Evolutionary conservation across 805 yeast genomes (phyloP).

Genomic region (Hanseniaspora valbyensis): DNA sequence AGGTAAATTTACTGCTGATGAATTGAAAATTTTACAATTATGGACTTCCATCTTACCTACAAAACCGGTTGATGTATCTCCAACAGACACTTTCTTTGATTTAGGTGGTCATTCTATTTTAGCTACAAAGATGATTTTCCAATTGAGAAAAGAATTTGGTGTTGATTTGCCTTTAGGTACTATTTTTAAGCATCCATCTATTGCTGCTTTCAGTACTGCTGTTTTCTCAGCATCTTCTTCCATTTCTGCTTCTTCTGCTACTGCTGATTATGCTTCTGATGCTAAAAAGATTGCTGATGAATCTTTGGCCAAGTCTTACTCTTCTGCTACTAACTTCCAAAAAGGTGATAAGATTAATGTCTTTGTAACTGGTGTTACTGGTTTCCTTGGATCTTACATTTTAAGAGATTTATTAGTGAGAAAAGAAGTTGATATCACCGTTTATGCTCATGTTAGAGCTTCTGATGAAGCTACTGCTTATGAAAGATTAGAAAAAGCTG

Average conservation of each 20-base stretch:
- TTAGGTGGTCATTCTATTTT: conserved; percentile 95
- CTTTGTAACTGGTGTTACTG: conserved; percentile 91
- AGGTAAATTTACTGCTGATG: conserved; percentile 49
- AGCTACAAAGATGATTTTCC: conserved; percentile 94
- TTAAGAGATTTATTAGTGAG: conserved; percentile 64
- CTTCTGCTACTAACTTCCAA: conserved; percentile 18
- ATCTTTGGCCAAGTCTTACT: conserved; percentile 35
- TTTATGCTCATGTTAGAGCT: conserved; percentile 90
- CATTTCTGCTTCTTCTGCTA: conserved; percentile 17
- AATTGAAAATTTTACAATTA: conserved; percentile 59
- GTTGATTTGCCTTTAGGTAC: conserved; percentile 83
- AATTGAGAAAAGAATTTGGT: conserved; percentile 63
- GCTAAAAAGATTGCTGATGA: conserved; percentile 32
- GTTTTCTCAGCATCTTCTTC: conserved; percentile 52
- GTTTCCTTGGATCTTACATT: conserved; percentile 87
- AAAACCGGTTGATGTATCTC: conserved; percentile 64
- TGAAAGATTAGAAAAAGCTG: conserved; percentile 63
- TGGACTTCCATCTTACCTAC: conserved; percentile 83
- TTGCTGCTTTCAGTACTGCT: conserved; percentile 64
- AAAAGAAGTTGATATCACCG: conserved; percentile 39
- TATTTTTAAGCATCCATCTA: conserved; percentile 81
- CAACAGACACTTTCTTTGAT: conserved; percentile 86
- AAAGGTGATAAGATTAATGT: conserved; percentile 41
- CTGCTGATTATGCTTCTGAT: conserved; percentile 15
- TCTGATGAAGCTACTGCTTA: conserved; percentile 53